These are phyloP conservation scores for Forsythia suspensa DNA, from an alignment of 257 asterid genomes.

Conservation along the genomic window DNA sequence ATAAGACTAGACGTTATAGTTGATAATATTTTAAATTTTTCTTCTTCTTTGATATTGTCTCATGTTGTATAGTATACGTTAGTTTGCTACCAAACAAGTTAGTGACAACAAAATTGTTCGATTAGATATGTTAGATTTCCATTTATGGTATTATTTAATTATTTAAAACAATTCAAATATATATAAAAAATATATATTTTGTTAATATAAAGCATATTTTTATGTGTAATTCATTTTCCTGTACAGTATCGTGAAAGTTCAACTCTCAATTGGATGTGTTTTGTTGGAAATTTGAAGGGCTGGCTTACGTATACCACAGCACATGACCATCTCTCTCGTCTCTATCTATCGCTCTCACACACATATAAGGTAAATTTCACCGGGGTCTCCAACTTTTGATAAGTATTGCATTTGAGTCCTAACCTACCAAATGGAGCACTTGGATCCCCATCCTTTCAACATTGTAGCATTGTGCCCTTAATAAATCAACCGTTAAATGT, in stretches of 20 bases:
- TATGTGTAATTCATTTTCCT: neutral
- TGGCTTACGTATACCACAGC: conserved; percentile 40
- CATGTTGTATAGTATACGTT: neutral
- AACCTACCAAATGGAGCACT: neutral
- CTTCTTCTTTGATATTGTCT: neutral
- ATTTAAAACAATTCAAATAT: neutral
- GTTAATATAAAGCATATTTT: neutral
- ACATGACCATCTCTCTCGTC: conserved; percentile 18
- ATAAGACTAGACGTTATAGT: neutral
- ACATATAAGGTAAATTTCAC: neutral
- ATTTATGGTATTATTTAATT: neutral
- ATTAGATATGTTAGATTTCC: neutral
- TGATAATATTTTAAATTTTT: neutral
- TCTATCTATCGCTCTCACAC: neutral
- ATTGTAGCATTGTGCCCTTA: neutral
- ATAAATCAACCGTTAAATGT: neutral
- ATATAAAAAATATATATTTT: neutral
- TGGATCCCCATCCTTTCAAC: neutral
- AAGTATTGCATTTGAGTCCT: neutral
- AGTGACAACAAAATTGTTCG: neutral
- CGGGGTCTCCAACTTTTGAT: neutral
- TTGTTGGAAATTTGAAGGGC: neutral
- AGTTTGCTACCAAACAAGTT: neutral
- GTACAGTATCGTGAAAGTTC: neutral
- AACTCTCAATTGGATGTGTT: too few relatives aligned